Conservation (phyloP, 306 rosid genomes). For the Malus sieversii region DNA sequence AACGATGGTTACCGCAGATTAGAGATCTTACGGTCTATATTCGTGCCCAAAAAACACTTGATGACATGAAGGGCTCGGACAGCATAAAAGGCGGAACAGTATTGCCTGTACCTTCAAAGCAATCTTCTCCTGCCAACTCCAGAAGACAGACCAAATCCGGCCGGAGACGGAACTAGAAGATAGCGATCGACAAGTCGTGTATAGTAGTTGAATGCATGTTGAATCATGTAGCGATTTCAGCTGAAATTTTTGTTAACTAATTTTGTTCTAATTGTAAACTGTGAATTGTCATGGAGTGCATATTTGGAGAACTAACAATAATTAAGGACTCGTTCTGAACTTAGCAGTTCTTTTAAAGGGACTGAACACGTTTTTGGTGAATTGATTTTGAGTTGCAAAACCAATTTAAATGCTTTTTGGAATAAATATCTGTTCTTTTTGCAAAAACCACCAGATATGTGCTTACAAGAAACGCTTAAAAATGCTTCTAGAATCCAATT, state of each 20-base stretch:
- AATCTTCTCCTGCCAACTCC: constrained; percentile 43
- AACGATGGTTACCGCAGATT: constrained; percentile 43
- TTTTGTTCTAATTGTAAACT: neutral
- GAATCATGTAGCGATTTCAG: neutral
- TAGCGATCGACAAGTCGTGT: neutral
- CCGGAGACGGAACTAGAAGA: constrained; percentile 57
- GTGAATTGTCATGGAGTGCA: no score
- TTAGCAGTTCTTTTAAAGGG: no score
- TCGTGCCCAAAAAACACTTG: constrained; percentile 70
- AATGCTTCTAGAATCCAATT: no score
- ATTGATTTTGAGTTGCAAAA: no score
- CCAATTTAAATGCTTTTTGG: no score
- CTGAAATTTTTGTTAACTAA: neutral
- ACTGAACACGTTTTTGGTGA: no score
- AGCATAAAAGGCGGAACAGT: constrained; percentile 76
- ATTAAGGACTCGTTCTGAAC: no score
- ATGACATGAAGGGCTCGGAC: constrained; percentile 52
- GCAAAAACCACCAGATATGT: no score
- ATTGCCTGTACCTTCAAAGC: constrained; percentile 61
- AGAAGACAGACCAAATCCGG: constrained; percentile 56
- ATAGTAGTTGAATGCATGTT: neutral
- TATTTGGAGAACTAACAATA: no score
- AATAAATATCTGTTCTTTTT: no score
- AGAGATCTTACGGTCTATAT: constrained; percentile 72
- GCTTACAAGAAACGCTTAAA: no score